Evolutionary conservation across 495 filamentous ascomycete genomes (phyloP), one percentile per base, ranked within the genome.

Genomic region (Penicillium robsamsonii): DNA sequence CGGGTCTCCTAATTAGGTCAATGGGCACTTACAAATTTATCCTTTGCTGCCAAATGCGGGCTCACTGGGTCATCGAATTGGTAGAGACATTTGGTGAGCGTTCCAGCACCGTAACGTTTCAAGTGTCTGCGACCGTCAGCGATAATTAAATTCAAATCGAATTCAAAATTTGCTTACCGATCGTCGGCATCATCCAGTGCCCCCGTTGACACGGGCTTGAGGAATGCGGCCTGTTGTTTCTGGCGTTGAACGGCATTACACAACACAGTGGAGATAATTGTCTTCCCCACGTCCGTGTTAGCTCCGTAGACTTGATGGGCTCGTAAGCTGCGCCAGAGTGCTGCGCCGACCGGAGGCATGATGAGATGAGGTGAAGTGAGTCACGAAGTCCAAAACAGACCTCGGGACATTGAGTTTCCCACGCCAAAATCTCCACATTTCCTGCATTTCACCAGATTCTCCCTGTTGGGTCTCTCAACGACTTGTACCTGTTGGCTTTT

Each of bases 201-300:
- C 2, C 89, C 89, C 0, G 88, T 91, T 1, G 87, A 91, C 6
- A 92, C 81, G 2, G 89, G 89, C 60, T 92, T 92, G 11, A 92
- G 62, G 66, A 87, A 92, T 17, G 75, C 77, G 0, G 83, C 77
- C 15, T 76, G 70, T 51, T 81, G 77, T 31, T 74, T 66, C 24
- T 71, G 71, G 53, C 70, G 68, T 33, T 67, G 73, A 11, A 86
- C 69, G 2, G 86, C 79, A 61, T 80, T 84, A 66, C 84, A 86
- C 15, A 92, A 77, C 33, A 90, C 66, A 0, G 87, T 89, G 1
- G 86, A 86, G 43, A 88, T 77, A 27, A 92, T 79, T 0, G 89
- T 91, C 71, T 92, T 92, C 54, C 89, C 89, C 33, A 92, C 87
- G 56, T 89, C 80, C 4, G 89, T 92, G 62, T 92, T 91, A 30